Evolutionary conservation across 352 stramenopile genomes (phyloP).

Genomic region (Globisporangium alternatum): DNA sequence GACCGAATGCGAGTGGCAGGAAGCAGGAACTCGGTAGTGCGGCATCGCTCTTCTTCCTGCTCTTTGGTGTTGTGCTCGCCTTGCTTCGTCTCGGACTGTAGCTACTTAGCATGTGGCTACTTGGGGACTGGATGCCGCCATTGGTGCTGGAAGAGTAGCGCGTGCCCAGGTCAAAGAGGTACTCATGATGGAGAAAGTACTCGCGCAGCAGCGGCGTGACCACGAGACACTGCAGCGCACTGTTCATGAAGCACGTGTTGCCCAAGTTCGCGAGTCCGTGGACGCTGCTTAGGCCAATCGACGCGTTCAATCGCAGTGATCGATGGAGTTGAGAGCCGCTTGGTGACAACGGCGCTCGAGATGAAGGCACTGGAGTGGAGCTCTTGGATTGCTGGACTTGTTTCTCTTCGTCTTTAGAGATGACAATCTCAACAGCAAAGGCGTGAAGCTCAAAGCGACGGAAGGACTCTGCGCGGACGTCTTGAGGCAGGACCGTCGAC

Average conservation of each 20-base stretch:
- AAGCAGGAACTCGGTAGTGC: constrained; percentile 20
- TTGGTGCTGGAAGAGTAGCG: constrained; percentile 22
- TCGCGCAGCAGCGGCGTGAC: constrained; percentile 87
- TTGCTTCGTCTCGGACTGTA: constrained; percentile 3
- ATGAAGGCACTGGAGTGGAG: not conserved
- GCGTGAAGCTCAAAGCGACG: constrained; percentile 4
- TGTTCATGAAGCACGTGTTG: constrained; percentile 87
- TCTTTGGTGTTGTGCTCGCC: not conserved
- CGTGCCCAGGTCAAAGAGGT: constrained; percentile 85
- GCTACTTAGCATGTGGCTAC: not conserved
- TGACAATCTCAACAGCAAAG: not conserved
- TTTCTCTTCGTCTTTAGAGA: not conserved
- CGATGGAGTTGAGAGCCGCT: constrained; percentile 16
- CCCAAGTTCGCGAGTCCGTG: constrained; percentile 72
- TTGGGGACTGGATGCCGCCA: constrained; percentile 8
- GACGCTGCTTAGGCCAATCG: constrained; percentile 77
- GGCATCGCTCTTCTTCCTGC: not conserved
- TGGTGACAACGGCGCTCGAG: not conserved
- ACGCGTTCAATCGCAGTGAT: constrained; percentile 9
- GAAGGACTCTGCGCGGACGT: not conserved
- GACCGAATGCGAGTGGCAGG: constrained; percentile 63
- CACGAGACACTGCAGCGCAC: constrained; percentile 86
- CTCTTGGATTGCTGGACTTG: not conserved
- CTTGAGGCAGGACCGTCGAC: constrained; percentile 4
- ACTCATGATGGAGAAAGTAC: constrained; percentile 89